Evolutionary conservation across 192 early-diverging fungal species (phyloP), one percentile per base, ranked within the genome.

Genomic region (Polychytrium aggregatum): DNA sequence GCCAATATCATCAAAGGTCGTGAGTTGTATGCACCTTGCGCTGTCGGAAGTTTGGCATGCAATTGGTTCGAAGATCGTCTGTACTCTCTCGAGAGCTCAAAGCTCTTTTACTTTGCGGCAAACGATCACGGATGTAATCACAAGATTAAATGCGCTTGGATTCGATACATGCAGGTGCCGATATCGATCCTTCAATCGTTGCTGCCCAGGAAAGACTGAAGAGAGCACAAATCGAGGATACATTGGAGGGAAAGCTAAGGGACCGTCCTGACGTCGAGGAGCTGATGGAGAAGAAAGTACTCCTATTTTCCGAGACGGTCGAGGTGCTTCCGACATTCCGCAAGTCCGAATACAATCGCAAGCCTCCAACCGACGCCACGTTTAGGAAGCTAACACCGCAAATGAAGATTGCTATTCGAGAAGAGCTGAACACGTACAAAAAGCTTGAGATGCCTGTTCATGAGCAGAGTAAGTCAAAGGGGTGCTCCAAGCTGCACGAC

Each of bases 371-470:
- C 2, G 76, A 86, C 37, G 71, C 82, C 10, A 92, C 88, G 13
- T 88, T 87, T 50, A 72, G 72, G 43, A 79, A 84, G 42, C 60
- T 98, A 0, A 95, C 92, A 3, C 81, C 89, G 14, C 66, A 79
- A 27, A 70, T 93, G 44, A 89, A 90, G 33, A 81, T 86, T 50
- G 64, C 67, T 52, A 96, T 98, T 62, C 84, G 92, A 41, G 78
- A 88, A 58, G 94, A 98, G 59, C 63, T 98, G 44, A 98, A 98
- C 67, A 78, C 86, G 44, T 98, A 82, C 71, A 98, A 98, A 68
- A 70, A 84, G 41, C 68, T 71, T 30, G 92, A 96, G 56, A 93
- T 98, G 92, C 60, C 68, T 17, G 84, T 96, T 13, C 92, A 92
- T 55, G 73, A 79, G 44, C 82, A 88, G n/a, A n/a, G n/a, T n/a